A percentile compares a stretch with the other conserved stretches of the same genome.
These are phyloP conservation scores for Fusarium setosum DNA, from an alignment of 2,329 filamentous ascomycete genomes.

Conservation along the genomic window DNA sequence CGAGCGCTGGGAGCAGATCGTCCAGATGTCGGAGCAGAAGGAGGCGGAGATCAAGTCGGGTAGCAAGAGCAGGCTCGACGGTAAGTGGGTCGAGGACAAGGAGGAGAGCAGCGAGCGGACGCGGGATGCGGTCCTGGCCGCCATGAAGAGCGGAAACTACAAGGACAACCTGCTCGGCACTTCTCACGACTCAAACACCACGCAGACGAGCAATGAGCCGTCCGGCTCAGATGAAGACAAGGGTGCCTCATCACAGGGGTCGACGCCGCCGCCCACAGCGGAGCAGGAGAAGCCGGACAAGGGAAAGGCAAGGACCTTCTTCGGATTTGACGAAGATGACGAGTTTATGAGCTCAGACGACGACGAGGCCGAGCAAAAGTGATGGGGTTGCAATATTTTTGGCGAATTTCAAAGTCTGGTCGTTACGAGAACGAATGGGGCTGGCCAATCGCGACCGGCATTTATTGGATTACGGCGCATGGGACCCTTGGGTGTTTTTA, in stretches of 20 bases:
- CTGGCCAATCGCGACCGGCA: constrained; percentile 31
- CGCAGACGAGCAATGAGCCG: constrained; percentile 41
- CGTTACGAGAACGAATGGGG: constrained; percentile 4
- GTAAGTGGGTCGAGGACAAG: constrained; percentile 95
- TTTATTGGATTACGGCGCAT: constrained; percentile 41
- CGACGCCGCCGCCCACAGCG: constrained; percentile 61
- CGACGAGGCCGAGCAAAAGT: constrained; percentile 58
- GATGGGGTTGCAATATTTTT: background rate
- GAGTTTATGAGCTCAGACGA: constrained; percentile 78
- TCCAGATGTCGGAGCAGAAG: constrained; percentile 83
- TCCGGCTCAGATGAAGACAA: constrained; percentile 52
- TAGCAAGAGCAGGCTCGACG: constrained; percentile 78
- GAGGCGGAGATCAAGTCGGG: constrained; percentile 86
- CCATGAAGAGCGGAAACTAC: constrained; percentile 73
- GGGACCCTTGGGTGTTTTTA: constrained; percentile 27
- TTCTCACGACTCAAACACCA: constrained; percentile 60
- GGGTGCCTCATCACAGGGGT: constrained; percentile 57
- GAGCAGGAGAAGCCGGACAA: constrained; percentile 54
- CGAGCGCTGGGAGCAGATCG: constrained; percentile 88
- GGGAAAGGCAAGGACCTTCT: constrained; percentile 64
- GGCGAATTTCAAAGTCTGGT: background rate
- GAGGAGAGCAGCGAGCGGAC: constrained; percentile 90
- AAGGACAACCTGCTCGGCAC: constrained; percentile 69
- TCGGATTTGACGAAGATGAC: constrained; percentile 84
- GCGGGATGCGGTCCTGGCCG: constrained; percentile 77